Conservation (phyloP, 192 early-diverging fungal genomes). For the Rhizophagus prolifer region DNA sequence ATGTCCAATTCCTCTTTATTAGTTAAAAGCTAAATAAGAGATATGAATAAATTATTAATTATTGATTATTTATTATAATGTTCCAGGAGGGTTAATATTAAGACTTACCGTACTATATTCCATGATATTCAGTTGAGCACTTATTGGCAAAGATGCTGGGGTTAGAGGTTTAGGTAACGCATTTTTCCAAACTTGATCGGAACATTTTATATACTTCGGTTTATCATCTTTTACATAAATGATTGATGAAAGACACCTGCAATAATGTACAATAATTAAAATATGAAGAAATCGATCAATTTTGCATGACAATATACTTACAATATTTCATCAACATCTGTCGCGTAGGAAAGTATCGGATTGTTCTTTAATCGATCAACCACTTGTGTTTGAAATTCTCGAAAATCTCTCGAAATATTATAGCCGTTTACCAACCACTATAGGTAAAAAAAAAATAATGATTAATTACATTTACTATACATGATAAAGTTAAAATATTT, state of each 20-base stretch:
- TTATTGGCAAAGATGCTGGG: background rate
- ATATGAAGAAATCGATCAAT: background rate
- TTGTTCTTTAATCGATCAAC: constrained; percentile 12
- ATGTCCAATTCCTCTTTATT: no score
- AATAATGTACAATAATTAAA: background rate
- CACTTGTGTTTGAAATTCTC: constrained; percentile 13
- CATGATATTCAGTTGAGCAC: background rate
- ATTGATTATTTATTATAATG: background rate
- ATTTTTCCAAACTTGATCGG: background rate
- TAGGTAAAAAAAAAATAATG: constrained; percentile 14
- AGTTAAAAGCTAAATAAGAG: no score
- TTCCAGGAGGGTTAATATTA: background rate
- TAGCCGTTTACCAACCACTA: constrained; percentile 10
- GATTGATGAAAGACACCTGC: constrained; percentile 19
- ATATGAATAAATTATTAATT: background rate
- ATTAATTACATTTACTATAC: constrained; percentile 22
- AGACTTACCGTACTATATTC: constrained; percentile 12
- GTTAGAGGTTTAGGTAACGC: background rate
- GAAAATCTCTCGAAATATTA: background rate
- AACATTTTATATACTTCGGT: background rate
- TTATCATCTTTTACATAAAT: background rate
- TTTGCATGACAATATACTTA: constrained; percentile 8
- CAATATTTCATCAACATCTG: constrained; percentile 21
- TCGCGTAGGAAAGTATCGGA: constrained; percentile 9
- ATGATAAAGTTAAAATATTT: background rate